These are phyloP conservation scores for Septoria petroselini DNA, from an alignment of 2,329 filamentous ascomycete species.

Conservation along the genomic window DNA sequence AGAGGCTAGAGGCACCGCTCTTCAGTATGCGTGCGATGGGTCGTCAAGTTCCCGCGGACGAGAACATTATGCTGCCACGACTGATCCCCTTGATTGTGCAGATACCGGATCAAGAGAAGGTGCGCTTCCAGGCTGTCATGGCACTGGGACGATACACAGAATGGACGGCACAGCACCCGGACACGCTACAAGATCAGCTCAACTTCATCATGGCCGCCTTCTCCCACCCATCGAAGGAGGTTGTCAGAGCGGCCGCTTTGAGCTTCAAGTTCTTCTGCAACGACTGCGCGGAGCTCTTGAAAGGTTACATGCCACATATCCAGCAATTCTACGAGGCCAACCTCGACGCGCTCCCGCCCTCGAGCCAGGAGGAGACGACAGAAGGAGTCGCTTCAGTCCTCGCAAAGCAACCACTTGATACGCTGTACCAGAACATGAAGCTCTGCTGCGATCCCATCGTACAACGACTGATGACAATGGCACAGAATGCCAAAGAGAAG, in stretches of 20 bases:
- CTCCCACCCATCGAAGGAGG: constrained; percentile 81
- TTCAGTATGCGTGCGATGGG: constrained; percentile 96
- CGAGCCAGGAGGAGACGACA: constrained; percentile 92
- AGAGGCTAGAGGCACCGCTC: constrained; percentile 88
- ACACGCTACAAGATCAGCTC: constrained; percentile 87
- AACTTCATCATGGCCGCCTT: constrained; percentile 95
- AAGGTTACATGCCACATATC: constrained; percentile 77
- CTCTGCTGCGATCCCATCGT: constrained; percentile 91
- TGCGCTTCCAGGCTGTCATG: constrained; percentile 99
- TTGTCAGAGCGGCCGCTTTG: constrained; percentile 85
- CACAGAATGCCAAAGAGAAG: constrained; percentile 79
- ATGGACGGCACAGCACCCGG: constrained; percentile 92
- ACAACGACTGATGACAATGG: constrained; percentile 77
- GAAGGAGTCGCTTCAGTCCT: constrained; percentile 93
- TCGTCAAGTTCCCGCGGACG: constrained; percentile 88
- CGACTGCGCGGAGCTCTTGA: constrained; percentile 84
- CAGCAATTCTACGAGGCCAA: constrained; percentile 91
- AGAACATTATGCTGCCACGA: constrained; percentile 80
- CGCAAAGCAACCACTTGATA: constrained; percentile 74
- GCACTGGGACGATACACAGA: constrained; percentile 94
- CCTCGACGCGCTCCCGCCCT: constrained; percentile 76
- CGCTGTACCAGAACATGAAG: constrained; percentile 82
- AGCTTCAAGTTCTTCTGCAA: constrained; percentile 97
- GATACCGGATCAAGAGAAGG: constrained; percentile 92
- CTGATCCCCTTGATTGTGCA: constrained; percentile 91